These are phyloP conservation scores for Globisporangium parvum DNA, from an alignment of 352 stramenopile species.

Conservation along the genomic window DNA sequence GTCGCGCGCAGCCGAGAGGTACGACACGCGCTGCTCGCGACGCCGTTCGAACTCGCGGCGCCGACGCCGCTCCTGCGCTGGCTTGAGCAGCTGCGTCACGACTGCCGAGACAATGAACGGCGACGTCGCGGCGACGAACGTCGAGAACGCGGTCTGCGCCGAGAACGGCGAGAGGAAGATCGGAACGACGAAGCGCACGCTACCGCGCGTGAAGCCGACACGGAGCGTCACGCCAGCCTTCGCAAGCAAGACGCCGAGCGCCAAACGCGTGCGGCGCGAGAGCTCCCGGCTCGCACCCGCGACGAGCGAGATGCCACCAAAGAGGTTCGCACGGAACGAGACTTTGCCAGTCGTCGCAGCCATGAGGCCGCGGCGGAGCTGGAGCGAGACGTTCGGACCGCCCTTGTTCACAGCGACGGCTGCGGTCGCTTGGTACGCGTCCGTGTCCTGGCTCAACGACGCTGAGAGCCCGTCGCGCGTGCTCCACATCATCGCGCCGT, in stretches of 20 bases:
- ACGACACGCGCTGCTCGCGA: constrained; percentile 44
- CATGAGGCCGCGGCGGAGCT: constrained; percentile 35
- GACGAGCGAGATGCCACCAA: constrained; percentile 39
- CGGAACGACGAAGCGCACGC: constrained; percentile 74
- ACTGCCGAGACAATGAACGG: constrained; percentile 63
- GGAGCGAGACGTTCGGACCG: constrained; percentile 53
- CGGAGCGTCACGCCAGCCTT: constrained; percentile 54
- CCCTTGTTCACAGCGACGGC: constrained; percentile 38
- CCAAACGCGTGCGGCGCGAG: constrained; percentile 49
- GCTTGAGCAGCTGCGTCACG: constrained; percentile 60
- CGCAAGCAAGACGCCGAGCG: constrained; percentile 51
- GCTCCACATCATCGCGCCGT: constrained; percentile 80
- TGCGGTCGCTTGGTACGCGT: constrained; percentile 28
- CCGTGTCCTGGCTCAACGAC: constrained; percentile 46
- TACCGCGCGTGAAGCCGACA: constrained; percentile 68
- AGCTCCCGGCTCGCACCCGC: constrained; percentile 49
- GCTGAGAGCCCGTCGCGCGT: constrained; percentile 70
- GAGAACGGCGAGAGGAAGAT: constrained; percentile 80
- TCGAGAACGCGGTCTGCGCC: constrained; percentile 55
- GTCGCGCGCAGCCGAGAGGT: constrained; percentile 43
- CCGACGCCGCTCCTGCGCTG: constrained; percentile 51
- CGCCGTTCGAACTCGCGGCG: constrained; percentile 41
- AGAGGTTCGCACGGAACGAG: constrained; percentile 43
- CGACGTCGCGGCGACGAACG: constrained; percentile 66
- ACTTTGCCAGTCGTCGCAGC: constrained; percentile 40